Conservation (phyloP, 331 rosid genomes). For the Dryas integrifolia region DNA sequence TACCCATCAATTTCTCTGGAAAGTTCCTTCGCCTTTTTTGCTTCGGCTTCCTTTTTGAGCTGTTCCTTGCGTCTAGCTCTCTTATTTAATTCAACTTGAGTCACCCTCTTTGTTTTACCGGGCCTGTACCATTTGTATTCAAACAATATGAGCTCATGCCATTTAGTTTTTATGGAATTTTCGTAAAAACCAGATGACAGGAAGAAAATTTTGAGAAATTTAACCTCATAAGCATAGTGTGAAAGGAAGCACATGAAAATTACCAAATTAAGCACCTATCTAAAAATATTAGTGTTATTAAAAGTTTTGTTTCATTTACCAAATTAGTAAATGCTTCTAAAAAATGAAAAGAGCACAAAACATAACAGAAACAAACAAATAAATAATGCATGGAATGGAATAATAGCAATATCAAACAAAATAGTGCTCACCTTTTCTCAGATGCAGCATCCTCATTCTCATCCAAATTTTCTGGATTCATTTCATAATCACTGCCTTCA, state of each 20-base stretch:
- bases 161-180: background rate
- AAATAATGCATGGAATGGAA: background rate
- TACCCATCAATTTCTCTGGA: constrained; percentile 85
- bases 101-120: constrained; percentile 56
- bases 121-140: constrained; percentile 44
- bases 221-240: background rate
- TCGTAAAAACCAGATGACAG: background rate
- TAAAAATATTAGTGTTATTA: background rate
- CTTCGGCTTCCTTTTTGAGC: constrained; percentile 54
- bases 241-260: background rate
- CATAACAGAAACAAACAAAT: background rate
- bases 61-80: constrained; percentile 65
- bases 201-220: background rate
- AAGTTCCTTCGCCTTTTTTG: constrained; percentile 44
- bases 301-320: background rate
- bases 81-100: constrained; percentile 68
- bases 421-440: constrained; percentile 55
- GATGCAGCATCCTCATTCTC: constrained; percentile 43
- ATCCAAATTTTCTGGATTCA: constrained; percentile 40
- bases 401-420: background rate
- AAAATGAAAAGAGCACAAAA: background rate
- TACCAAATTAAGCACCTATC: too few relatives aligned
- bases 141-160: constrained; percentile 29
- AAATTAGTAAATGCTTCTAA: background rate
- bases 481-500: constrained; percentile 54